phyloP scores from a whole-genome alignment of 2,329 filamentous ascomycete species.

The Pyrenophora seminiperda region DNA sequence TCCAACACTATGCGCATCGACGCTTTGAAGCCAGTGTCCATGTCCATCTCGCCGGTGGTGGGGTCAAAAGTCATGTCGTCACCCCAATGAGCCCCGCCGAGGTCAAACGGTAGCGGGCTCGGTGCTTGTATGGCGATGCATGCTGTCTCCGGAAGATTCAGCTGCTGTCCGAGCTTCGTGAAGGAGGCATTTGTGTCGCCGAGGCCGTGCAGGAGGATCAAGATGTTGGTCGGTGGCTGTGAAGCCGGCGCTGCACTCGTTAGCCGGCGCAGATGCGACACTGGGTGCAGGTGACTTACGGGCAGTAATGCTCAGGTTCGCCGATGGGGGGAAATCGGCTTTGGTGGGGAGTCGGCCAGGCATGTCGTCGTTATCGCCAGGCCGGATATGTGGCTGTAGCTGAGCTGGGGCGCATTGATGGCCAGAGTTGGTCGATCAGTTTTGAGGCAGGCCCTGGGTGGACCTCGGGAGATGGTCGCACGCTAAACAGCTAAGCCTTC shows the following conservation, averaged over 20 bases:
- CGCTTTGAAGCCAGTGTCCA: constrained; percentile 59
- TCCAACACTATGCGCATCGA: constrained; percentile 51
- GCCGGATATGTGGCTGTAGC: constrained; percentile 19
- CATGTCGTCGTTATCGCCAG: constrained; percentile 38
- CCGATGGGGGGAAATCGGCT: constrained; percentile 50
- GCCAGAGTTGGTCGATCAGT: constrained; percentile 10
- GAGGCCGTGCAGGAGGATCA: constrained; percentile 83
- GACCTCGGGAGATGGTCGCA: constrained; percentile 22
- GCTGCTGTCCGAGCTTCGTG: constrained; percentile 67
- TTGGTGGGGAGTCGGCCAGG: constrained; percentile 51
- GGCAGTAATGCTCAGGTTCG: constrained; percentile 51
- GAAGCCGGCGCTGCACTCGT: constrained; percentile 44
- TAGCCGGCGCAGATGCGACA: constrained; percentile 12
- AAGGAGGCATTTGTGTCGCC: constrained; percentile 77
- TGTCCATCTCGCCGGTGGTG: constrained; percentile 57
- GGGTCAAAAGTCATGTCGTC: constrained; percentile 64
- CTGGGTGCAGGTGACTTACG: constrained; percentile 47
- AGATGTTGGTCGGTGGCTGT: constrained; percentile 72
- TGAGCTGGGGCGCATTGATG: constrained; percentile 7
- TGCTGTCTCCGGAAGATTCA: constrained; percentile 77
- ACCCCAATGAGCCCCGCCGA: constrained; percentile 69
- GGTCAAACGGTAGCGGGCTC: constrained; percentile 68
- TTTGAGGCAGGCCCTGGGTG: constrained; percentile 2
- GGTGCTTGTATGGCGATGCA: constrained; percentile 76
- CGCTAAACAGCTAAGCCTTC: constrained; percentile 27